Conservation (phyloP, 1,284 basidiomycete species). For the Mycena sp. region DNA sequence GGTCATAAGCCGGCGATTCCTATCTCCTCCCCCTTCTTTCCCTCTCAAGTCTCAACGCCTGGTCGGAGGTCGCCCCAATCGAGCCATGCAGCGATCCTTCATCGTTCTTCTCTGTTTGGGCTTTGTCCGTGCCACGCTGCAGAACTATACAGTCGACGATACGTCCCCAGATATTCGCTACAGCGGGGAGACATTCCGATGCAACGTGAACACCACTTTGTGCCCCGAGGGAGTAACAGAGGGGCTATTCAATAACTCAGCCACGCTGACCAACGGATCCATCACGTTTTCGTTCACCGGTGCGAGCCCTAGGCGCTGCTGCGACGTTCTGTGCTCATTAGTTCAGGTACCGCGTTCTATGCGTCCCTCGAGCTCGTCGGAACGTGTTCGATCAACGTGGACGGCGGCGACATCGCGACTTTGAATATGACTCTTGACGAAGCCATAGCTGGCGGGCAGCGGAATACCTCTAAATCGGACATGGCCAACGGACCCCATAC, state of each 20-base stretch:
- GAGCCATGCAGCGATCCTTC: conserved; percentile 15
- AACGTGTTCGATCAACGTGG: neutral
- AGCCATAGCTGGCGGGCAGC: neutral
- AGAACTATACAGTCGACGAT: conserved; percentile 12
- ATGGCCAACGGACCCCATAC: neutral
- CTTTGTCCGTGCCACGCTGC: conserved; percentile 3
- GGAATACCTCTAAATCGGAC: neutral
- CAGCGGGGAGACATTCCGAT: neutral
- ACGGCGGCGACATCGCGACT: neutral
- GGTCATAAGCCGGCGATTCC: conserved; percentile 7
- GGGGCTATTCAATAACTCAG: neutral
- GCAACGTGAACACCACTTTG: neutral
- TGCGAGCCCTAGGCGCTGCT: neutral
- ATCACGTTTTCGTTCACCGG: conserved; percentile 13
- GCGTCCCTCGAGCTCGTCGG: neutral
- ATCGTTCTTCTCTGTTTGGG: conserved; percentile 3
- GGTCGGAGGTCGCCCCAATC: neutral
- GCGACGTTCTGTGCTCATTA: neutral
- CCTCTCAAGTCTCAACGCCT: neutral
- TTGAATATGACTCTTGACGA: neutral
- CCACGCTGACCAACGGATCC: conserved; percentile 1
- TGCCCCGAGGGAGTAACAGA: neutral
- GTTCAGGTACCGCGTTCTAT: conserved; percentile 9
- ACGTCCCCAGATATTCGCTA: conserved; percentile 7
- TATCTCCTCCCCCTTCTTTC: conserved; percentile 3